A percentile compares a stretch with the other conserved stretches of the same genome.
Evolutionary conservation across 1,284 basidiomycete species (phyloP).

Genomic region (Rhodofomes roseus): DNA sequence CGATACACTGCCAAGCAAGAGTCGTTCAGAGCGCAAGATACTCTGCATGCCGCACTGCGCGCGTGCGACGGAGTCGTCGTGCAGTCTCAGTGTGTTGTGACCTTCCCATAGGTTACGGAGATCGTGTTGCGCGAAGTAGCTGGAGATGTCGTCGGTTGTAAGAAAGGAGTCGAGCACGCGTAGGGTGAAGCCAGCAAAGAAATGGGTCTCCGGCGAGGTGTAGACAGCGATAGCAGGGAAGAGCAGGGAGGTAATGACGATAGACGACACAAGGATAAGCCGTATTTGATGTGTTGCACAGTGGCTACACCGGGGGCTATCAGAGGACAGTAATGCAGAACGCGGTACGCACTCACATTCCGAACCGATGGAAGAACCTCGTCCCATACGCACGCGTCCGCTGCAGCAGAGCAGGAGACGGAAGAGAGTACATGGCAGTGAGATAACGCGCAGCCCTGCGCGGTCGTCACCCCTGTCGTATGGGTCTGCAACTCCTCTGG

Average conservation of each 20-base stretch:
- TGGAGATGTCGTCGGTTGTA: conserved; percentile 46
- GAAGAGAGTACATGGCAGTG: conserved; percentile 7
- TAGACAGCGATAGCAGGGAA: conserved; percentile 90
- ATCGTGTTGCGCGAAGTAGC: conserved; percentile 54
- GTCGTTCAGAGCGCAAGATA: conserved; percentile 75
- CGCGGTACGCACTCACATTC: conserved; percentile 53
- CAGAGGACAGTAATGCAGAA: conserved; percentile 3
- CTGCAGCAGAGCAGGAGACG: conserved; percentile 21
- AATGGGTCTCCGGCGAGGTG: conserved; percentile 64
- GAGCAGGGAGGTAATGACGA: conserved; percentile 95
- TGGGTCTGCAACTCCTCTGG: not conserved
- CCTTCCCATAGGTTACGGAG: conserved; percentile 68
- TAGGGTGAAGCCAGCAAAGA: conserved; percentile 53
- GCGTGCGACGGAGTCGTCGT: conserved; percentile 67
- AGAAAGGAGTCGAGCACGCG: conserved; percentile 60
- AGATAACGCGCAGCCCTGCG: not conserved
- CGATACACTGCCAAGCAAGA: conserved; percentile 60
- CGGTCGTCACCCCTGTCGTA: not conserved
- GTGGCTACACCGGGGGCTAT: conserved; percentile 44
- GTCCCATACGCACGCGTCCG: conserved; percentile 42
- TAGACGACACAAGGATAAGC: conserved; percentile 87
- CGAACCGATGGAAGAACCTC: conserved; percentile 64
- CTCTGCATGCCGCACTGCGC: conserved; percentile 70
- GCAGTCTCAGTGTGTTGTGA: conserved; percentile 53
- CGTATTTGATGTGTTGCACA: conserved; percentile 90